Percentiles rank a stretch among this genome's conserved stretches.
These are phyloP conservation scores for Massospora cicadina DNA, from an alignment of 371 early-diverging fungal genomes.

Conservation along the genomic window DNA sequence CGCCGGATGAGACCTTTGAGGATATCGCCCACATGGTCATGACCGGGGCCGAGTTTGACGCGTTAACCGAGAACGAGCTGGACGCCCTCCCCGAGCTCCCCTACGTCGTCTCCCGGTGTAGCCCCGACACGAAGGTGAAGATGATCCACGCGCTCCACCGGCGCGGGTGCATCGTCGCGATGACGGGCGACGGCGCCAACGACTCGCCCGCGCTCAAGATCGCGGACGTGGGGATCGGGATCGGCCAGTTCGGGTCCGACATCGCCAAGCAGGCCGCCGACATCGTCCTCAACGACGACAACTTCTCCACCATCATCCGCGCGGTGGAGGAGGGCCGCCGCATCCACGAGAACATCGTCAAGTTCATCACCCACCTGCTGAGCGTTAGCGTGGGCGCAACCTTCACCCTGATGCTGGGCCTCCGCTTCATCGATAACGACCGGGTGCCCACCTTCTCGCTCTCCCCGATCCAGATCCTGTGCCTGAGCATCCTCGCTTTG, in stretches of 20 bases:
- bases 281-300: slow-evolving; percentile 74
- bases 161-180: slow-evolving; percentile 42
- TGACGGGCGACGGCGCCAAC: slow-evolving; percentile 88
- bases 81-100: slow-evolving; percentile 64
- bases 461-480: slow-evolving; percentile 68
- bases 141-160: slow-evolving; percentile 87
- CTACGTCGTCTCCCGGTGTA: slow-evolving; percentile 78
- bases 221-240: slow-evolving; percentile 82
- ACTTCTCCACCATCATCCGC: slow-evolving; percentile 68
- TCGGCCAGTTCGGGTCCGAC: slow-evolving; percentile 81
- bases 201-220: slow-evolving; percentile 82
- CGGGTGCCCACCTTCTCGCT: slow-evolving; percentile 49
- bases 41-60: slow-evolving; percentile 71
- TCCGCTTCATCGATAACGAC: slow-evolving; percentile 36
- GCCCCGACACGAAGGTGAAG: slow-evolving; percentile 91
- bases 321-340: slow-evolving; percentile 71
- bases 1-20: slow-evolving; percentile 3
- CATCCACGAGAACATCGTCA: slow-evolving; percentile 78
- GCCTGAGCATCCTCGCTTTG: slow-evolving; percentile 60
- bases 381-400: slow-evolving; percentile 26
- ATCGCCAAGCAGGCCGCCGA: slow-evolving; percentile 85
- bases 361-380: slow-evolving; percentile 68
- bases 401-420: slow-evolving; percentile 41
- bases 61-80: slow-evolving; percentile 56
- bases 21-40: slow-evolving; percentile 30